These are phyloP conservation scores for Gaultheria prostrata DNA, from an alignment of 148 eudicot genomes.

Conservation along the genomic window DNA sequence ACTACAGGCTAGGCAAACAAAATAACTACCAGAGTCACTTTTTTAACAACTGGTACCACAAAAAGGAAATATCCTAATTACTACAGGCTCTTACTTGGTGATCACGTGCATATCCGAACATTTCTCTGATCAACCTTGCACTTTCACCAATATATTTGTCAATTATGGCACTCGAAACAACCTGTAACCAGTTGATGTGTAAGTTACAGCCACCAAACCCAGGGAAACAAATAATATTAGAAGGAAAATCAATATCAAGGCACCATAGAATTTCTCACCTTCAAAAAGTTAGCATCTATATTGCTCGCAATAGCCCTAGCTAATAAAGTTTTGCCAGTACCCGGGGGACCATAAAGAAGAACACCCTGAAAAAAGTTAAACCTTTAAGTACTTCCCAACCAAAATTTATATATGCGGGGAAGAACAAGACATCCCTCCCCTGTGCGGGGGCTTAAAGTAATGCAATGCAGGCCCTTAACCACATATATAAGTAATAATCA, in stretches of 20 bases:
- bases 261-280: constrained; percentile 40
- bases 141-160: constrained; percentile 98
- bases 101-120: constrained; percentile 94
- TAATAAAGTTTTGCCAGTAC: constrained; percentile 92
- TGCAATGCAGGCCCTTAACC: neutral
- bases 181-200: constrained; percentile 31
- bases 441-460: neutral
- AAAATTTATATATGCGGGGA: neutral
- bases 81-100: constrained; percentile 60
- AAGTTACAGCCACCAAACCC: constrained; percentile 12
- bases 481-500: neutral
- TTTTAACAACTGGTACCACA: constrained; percentile 19
- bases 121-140: constrained; percentile 95
- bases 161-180: constrained; percentile 97
- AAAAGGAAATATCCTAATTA: neutral
- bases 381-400: neutral
- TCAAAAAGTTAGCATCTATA: constrained; percentile 91
- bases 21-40: neutral
- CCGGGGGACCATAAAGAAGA: constrained; percentile 99
- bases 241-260: neutral
- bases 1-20: constrained; percentile 41
- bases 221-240: neutral
- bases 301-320: constrained; percentile 99
- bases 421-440: neutral
- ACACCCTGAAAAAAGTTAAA: constrained; percentile 58